phyloP scores from a whole-genome alignment of 1,284 basidiomycete genomes.

The Taiwanofungus camphoratus region DNA sequence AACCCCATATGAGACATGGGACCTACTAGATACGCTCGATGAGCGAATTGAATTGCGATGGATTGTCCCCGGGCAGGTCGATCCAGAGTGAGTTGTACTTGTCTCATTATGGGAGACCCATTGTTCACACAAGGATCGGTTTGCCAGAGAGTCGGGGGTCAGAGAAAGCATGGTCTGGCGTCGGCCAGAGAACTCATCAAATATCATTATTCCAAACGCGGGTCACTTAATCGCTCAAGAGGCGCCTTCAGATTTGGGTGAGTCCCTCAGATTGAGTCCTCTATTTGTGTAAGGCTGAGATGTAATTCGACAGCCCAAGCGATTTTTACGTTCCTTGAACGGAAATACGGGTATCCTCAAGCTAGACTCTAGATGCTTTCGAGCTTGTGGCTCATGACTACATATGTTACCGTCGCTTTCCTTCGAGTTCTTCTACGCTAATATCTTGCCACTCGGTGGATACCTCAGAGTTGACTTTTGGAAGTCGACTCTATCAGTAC shows the following conservation, averaged over 20 bases:
- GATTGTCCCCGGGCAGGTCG: conserved; percentile 40
- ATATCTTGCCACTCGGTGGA: no score
- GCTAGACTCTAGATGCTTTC: no score
- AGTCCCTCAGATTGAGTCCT: no score
- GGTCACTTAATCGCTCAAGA: conserved; percentile 47
- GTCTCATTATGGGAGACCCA: neutral
- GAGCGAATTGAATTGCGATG: conserved; percentile 45
- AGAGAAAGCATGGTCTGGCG: conserved; percentile 50
- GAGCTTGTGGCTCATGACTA: no score
- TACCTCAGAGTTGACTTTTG: no score
- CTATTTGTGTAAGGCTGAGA: neutral
- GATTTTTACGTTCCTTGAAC: conserved; percentile 17
- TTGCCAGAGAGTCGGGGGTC: conserved; percentile 30
- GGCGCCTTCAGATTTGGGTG: conserved; percentile 22
- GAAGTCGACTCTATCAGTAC: no score
- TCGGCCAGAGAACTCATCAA: conserved; percentile 52
- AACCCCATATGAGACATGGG: conserved; percentile 39
- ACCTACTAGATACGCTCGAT: conserved; percentile 40
- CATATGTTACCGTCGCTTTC: no score
- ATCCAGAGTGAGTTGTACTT: conserved; percentile 13
- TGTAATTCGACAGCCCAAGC: conserved; percentile 15
- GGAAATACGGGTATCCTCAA: conserved; percentile 12
- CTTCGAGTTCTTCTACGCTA: no score
- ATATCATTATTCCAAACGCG: conserved; percentile 46
- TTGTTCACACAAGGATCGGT: neutral